Conservation (phyloP, 1,284 basidiomycete species). For the Puccinia polysora region DNA sequence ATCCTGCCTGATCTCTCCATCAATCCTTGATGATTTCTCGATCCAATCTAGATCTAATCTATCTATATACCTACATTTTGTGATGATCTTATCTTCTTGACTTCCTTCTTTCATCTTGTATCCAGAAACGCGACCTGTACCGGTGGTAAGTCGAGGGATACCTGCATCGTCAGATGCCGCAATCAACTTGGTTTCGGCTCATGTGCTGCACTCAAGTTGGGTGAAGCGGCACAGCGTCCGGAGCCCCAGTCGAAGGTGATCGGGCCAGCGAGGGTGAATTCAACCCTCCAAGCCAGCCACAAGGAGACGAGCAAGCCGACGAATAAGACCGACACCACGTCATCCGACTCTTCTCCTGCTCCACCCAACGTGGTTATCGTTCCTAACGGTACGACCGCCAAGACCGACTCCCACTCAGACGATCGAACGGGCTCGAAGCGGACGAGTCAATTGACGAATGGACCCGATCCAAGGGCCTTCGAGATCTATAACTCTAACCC, state of each 20-base stretch:
- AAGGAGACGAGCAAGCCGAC: no score
- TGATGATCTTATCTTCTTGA: neutral
- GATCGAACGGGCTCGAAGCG: no score
- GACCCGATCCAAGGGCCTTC: neutral
- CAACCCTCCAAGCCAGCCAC: no score
- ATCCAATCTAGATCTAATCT: neutral
- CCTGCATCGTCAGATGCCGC: constrained; percentile 41
- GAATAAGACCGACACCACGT: no score
- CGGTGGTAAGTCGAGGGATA: constrained; percentile 20
- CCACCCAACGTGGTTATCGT: no score
- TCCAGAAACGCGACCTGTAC: constrained; percentile 34
- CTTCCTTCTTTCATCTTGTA: neutral
- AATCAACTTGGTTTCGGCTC: constrained; percentile 42
- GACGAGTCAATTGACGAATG: no score
- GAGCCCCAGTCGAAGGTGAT: no score
- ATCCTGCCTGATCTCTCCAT: neutral
- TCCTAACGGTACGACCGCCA: no score
- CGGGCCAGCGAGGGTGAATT: no score
- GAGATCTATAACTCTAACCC: neutral
- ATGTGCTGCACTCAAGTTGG: constrained; percentile 41
- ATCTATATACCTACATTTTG: neutral
- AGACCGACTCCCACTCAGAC: no score
- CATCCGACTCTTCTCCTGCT: no score
- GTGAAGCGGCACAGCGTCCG: neutral
- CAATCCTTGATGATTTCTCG: neutral